Evolutionary conservation across 208 protist species (phyloP), one percentile per base, ranked within the genome.

Genomic region (Paratrypanosoma confusum): DNA sequence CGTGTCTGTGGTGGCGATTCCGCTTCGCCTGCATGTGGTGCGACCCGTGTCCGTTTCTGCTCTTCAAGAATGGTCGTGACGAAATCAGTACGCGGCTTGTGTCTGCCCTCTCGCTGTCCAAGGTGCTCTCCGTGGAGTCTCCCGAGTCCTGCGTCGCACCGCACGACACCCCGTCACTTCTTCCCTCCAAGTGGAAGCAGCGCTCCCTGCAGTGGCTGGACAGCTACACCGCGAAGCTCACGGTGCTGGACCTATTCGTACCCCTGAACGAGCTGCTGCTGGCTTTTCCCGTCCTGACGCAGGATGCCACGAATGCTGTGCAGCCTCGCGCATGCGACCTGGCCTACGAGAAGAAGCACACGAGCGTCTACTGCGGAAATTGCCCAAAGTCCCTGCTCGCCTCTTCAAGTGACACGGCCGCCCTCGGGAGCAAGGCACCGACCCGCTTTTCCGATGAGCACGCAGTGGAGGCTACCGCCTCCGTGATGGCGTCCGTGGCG

Each of bases 201-300:
- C 73, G 78, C 4, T 68, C 78, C 14, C 53, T 83, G 39, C 82
- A 91, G 58, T 88, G 78, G 79, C 55, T 91, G 10, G 78, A 87
- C 26, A 50, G 60, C 32, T 91, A 91, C 59, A 79, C 71, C 4
- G 52, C 65, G 7, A 52, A 71, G 17, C 59, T 91, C 5, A 71
- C 78, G 38, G 60, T 47, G 5, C 58, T 50, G 6, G 39, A 78
- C 42, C 65, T 91, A 3, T 83, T 77, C 61, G 78, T 87, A 0
- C 72, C 82, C 0, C 53, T 87, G 2, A 87, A 91, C 48, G 78
- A 91, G 50, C 59, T 91, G 10, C 62, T 83, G 1, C 56, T 91
- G 27, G 65, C 83, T 26, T 62, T 85, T 37, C 78, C 77, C 14
- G 68, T 84, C 37, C 68, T 85, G 3, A 56, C 77, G 36, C 65